These are phyloP conservation scores for Peziza echinospora DNA, from an alignment of 495 filamentous ascomycete genomes.

Conservation along the genomic window DNA sequence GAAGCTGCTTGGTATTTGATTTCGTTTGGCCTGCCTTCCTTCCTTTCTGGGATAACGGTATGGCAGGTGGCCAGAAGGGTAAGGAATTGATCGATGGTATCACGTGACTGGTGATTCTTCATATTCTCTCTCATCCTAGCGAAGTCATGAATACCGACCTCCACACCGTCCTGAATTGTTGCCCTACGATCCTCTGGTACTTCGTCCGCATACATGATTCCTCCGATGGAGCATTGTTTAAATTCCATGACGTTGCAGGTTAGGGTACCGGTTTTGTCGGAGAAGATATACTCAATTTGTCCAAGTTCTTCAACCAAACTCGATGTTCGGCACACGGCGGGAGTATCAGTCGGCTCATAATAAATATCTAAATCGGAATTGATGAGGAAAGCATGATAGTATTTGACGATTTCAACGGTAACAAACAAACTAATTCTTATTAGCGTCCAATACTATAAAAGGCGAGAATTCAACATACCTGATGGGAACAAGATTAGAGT, in stretches of 20 bases:
- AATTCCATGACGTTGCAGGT: slow-evolving; percentile 99
- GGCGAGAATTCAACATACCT: slow-evolving; percentile 24
- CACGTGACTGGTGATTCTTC: slow-evolving; percentile 41
- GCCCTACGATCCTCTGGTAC: slow-evolving; percentile 80
- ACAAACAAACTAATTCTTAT: slow-evolving; percentile 46
- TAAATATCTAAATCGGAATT: slow-evolving; percentile 97
- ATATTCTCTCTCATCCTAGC: slow-evolving; percentile 52
- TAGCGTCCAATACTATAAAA: slow-evolving; percentile 3
- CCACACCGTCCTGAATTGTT: slow-evolving; percentile 47
- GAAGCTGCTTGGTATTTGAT: slow-evolving; percentile 98
- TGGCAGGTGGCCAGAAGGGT: slow-evolving; percentile 79
- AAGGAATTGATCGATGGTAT: slow-evolving; percentile 74
- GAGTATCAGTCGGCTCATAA: slow-evolving; percentile 85
- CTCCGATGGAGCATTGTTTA: slow-evolving; percentile 77
- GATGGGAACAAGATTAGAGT: slow-evolving; percentile 89
- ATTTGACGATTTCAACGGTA: slow-evolving; percentile 94
- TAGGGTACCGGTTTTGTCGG: slow-evolving; percentile 96
- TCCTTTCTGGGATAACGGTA: slow-evolving; percentile 86
- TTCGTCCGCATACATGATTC: slow-evolving; percentile 83
- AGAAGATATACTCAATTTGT: slow-evolving; percentile 97
- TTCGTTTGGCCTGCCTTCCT: slow-evolving; percentile 45
- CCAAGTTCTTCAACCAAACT: slow-evolving; percentile 93
- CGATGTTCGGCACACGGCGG: slow-evolving; percentile 85
- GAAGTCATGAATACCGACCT: slow-evolving; percentile 75
- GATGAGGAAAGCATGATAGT: slow-evolving; percentile 90